phyloP scores from a whole-genome alignment of 164 flowering plant genomes.

The Stephania yunnanensis region DNA sequence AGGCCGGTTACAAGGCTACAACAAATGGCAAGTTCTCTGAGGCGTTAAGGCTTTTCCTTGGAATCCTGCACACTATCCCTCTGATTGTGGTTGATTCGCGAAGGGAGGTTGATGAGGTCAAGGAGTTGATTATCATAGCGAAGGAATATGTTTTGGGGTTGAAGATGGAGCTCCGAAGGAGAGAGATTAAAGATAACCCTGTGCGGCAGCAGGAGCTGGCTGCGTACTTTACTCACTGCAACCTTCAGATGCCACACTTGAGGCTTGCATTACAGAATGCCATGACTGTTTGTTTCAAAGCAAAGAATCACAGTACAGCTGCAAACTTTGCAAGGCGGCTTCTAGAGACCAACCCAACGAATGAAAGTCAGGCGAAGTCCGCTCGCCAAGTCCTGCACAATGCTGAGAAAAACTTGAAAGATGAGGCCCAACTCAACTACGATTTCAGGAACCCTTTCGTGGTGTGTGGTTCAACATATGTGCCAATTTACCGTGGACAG shows the following conservation, averaged over 20 bases:
- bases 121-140: conserved; percentile 34
- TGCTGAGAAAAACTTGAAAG: conserved; percentile 38
- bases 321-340: conserved; percentile 40
- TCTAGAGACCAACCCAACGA: conserved; percentile 37
- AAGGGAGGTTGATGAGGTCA: conserved; percentile 48
- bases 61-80: conserved; percentile 38
- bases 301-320: conserved; percentile 31
- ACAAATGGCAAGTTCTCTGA: conserved; percentile 31
- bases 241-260: conserved; percentile 38
- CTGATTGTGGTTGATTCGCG: conserved; percentile 43
- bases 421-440: conserved; percentile 36
- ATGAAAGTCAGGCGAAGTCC: conserved; percentile 30
- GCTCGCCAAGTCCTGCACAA: conserved; percentile 37
- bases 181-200: conserved; percentile 30
- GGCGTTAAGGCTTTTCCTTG: conserved; percentile 27
- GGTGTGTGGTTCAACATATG: conserved; percentile 44
- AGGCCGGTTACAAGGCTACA: conserved; percentile 29
- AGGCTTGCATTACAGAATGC: conserved; percentile 41
- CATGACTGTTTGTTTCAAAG: conserved; percentile 40
- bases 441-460: conserved; percentile 55
- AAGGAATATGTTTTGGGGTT: conserved; percentile 43
- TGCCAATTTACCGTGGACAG: conserved; percentile 48
- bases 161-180: conserved; percentile 38
- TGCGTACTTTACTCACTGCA: conserved; percentile 50
- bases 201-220: conserved; percentile 48